Evolutionary conservation across 1,139 yeast genomes (phyloP).

Genomic region (Blastobotrys petasosporus): DNA sequence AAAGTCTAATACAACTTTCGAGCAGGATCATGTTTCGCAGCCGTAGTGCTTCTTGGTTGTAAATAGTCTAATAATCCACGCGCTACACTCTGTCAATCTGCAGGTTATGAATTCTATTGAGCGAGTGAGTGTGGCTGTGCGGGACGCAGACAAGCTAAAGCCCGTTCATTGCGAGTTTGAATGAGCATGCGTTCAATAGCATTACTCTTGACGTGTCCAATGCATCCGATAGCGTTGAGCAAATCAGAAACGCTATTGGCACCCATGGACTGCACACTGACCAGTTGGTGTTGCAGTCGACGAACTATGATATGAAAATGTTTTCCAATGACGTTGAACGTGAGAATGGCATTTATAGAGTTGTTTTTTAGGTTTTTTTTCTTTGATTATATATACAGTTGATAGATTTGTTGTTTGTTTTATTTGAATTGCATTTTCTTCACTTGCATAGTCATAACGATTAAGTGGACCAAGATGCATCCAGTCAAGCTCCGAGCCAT

Average conservation of each 20-base stretch:
- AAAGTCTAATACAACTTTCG: too few species aligned
- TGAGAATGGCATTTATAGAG: neutral
- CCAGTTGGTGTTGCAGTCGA: neutral
- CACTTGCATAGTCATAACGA: too few species aligned
- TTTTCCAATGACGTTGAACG: neutral
- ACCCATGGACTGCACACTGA: neutral
- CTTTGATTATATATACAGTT: too few species aligned
- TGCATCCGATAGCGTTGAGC: neutral
- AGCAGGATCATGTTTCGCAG: too few species aligned
- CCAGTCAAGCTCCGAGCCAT: too few species aligned
- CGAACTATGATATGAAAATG: neutral
- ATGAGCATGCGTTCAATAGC: neutral
- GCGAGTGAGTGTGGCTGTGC: neutral
- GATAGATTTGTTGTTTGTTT: too few species aligned
- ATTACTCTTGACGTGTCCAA: neutral
- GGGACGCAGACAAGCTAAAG: neutral
- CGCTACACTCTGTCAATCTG: neutral
- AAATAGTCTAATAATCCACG: neutral
- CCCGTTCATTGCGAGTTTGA: neutral
- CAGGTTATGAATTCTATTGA: neutral
- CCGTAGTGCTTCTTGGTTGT: neutral
- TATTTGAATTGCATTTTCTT: too few species aligned
- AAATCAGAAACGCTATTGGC: neutral
- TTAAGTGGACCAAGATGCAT: too few species aligned
- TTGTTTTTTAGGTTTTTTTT: neutral